Conservation (phyloP, 78 protist genomes). For the Dictyostelium intermedium region DNA sequence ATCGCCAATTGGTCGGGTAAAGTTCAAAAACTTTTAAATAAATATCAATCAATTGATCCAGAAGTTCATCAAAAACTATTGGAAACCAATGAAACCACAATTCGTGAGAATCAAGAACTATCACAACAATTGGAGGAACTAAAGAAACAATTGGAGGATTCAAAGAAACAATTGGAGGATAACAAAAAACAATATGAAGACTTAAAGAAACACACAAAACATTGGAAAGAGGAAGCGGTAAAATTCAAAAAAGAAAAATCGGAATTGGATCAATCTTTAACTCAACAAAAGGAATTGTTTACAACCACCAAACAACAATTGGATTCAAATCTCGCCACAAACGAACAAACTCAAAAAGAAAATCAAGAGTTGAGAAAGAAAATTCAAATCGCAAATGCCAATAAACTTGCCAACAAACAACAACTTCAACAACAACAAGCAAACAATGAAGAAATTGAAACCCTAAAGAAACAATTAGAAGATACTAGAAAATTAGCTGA, state of each 20-base stretch:
- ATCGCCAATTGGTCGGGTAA: conserved; percentile 41
- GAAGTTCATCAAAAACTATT: conserved; percentile 60
- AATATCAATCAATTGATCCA: conserved; percentile 64
- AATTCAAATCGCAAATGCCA: background rate
- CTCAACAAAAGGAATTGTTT: background rate
- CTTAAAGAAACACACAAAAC: conserved; percentile 70
- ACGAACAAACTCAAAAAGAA: background rate
- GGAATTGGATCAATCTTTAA: conserved; percentile 25
- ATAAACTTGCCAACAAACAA: background rate
- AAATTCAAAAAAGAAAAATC: conserved; percentile 29
- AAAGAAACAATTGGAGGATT: conserved; percentile 35
- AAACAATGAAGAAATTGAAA: background rate
- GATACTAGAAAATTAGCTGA: conserved; percentile 1
- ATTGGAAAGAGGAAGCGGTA: conserved; percentile 62
- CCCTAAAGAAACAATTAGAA: background rate
- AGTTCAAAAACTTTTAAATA: conserved; percentile 48
- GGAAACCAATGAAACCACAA: conserved; percentile 13
- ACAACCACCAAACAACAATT: background rate
- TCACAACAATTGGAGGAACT: background rate
- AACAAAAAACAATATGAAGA: conserved; percentile 39
- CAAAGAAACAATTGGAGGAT: conserved; percentile 3
- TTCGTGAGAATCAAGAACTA: conserved; percentile 4
- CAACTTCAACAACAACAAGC: background rate
- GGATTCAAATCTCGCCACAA: background rate
- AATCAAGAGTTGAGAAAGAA: background rate